Base-by-base conservation (phyloP, 768 basidiomycete genomes). In the Pleurotus platypus region DNA sequence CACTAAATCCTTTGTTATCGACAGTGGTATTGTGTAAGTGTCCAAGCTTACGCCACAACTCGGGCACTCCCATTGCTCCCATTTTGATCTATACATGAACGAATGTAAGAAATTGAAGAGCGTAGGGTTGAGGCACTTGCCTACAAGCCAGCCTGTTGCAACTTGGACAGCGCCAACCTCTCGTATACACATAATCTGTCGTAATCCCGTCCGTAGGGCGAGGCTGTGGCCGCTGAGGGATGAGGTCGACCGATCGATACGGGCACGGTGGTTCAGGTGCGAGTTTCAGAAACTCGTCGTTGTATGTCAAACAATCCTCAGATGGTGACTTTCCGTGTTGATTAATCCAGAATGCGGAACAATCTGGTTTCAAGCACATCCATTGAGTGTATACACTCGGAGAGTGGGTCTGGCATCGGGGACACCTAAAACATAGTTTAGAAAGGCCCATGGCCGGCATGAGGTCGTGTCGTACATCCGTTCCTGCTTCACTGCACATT, bases 141-240 rank as follows among this genome's bases (percentile, higher is more conserved):
- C 90, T 80, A 72, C 83, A 84, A 7, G 89, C 89, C 40, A 92
- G 69, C 22, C 89, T 79, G 26, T 91, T 90, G 63, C 91, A 93
- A 6, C 66, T 57, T 15, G 55, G 60, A 65, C 91, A 93, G 64
- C 89, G 86, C 74, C 83, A 84, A 1, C 90, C 90, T 62, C 81
- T 80, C 13, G 78, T 83, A 61, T 80, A 86, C 4, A 75, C 72
- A 59, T 81, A 82, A 2, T 75, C 73, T 3, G 85, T 88, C 8
- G 76, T 77, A 30, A 82, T 68, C 1, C 72, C 75, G 45, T 70
- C 59, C 11, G 59, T 50, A 6, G 66, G 47, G 46, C 63, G 54
- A 9, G 65, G 58, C 4, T 68, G 68, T 4, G 70, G 77, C 9
- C 63, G 61, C 8, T 63, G 49, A 3, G 82, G 80, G 26, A 58